These are phyloP conservation scores for Leccinum ochraceum DNA, from an alignment of 768 basidiomycete genomes.

Conservation along the genomic window DNA sequence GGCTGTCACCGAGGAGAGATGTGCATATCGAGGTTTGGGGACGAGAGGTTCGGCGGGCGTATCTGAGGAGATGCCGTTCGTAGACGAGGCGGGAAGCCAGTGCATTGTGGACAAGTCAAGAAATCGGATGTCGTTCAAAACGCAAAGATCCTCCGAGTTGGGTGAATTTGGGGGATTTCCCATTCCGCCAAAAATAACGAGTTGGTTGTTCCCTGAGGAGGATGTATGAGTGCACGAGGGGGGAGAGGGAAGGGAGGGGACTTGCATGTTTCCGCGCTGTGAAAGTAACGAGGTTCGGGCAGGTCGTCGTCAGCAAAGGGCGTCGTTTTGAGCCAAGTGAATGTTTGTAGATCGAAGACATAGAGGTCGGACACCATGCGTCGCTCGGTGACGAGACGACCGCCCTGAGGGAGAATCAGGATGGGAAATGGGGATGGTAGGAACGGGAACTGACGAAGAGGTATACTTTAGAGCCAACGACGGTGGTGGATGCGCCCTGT, in stretches of 20 bases:
- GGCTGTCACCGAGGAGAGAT: constrained; percentile 84
- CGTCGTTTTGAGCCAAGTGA: constrained; percentile 73
- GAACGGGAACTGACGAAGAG: constrained; percentile 64
- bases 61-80: constrained; percentile 33
- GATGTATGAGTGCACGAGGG: constrained; percentile 15
- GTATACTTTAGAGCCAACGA: constrained; percentile 85
- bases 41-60: constrained; percentile 48
- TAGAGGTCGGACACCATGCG: constrained; percentile 92
- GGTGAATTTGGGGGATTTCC: constrained; percentile 71
- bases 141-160: constrained; percentile 80
- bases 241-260: not conserved
- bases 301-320: constrained; percentile 64
- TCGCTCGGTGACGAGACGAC: constrained; percentile 81
- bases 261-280: constrained; percentile 85
- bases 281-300: constrained; percentile 91
- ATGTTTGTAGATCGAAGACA: constrained; percentile 80
- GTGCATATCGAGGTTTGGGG: constrained; percentile 91
- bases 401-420: constrained; percentile 56
- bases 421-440: not conserved
- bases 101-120: constrained; percentile 70
- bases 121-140: constrained; percentile 91
- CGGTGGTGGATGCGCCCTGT: constrained; percentile 89
- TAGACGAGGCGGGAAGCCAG: constrained; percentile 61
- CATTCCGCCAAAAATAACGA: constrained; percentile 97
- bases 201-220: constrained; percentile 72